Conservation (phyloP, 768 basidiomycete genomes). For the Termitomyces eurrhizus region DNA sequence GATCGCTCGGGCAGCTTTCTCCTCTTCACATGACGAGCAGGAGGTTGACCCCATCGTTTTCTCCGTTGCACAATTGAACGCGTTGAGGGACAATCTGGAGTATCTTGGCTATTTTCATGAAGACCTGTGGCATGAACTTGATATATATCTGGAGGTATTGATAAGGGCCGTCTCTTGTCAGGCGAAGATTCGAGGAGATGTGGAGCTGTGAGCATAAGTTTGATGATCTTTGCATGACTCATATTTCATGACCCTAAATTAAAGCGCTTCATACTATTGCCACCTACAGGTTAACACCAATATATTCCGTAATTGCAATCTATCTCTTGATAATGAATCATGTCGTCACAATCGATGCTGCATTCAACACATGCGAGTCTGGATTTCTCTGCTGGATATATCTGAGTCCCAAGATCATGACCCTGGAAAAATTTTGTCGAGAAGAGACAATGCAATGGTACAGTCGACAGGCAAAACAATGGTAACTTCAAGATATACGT, state of each 20-base stretch:
- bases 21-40: conserved; percentile 6
- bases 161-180: conserved; percentile 16
- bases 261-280: neutral
- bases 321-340: too few species aligned
- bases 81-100: conserved; percentile 30
- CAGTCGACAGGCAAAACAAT: too few species aligned
- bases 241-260: neutral
- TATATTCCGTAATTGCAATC: too few species aligned
- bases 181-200: neutral
- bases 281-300: neutral
- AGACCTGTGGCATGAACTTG: conserved; percentile 31
- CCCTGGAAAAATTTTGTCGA: too few species aligned
- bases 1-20: conserved; percentile 20
- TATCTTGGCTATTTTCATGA: conserved; percentile 30
- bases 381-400: too few species aligned
- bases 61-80: conserved; percentile 22
- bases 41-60: conserved; percentile 20
- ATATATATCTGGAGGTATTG: conserved; percentile 22
- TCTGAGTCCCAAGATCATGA: too few species aligned
- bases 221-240: neutral
- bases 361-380: too few species aligned
- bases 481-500: too few species aligned
- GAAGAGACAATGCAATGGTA: too few species aligned
- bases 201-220: neutral
- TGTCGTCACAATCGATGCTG: too few species aligned